Conservation (phyloP, 768 basidiomycete species). For the Pulveroboletus sp. region DNA sequence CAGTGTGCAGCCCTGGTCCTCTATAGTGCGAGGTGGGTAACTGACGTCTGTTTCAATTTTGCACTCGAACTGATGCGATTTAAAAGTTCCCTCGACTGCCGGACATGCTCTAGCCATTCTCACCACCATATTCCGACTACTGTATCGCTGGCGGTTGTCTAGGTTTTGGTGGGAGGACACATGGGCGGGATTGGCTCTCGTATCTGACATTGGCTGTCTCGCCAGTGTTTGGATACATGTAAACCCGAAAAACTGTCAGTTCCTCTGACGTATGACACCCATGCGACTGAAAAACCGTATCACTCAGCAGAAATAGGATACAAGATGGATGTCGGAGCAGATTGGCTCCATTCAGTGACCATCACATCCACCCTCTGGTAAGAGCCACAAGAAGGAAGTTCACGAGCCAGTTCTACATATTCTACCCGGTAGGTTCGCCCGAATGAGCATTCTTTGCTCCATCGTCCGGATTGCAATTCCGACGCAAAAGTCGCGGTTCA, state of each 20-base stretch:
- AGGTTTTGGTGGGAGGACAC: constrained; percentile 26
- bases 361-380: constrained; percentile 21
- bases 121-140: constrained; percentile 15
- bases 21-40: constrained; percentile 12
- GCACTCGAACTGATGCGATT: not conserved
- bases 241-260: constrained; percentile 7
- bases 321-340: not conserved
- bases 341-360: constrained; percentile 19
- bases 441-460: constrained; percentile 27
- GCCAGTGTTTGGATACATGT: constrained; percentile 17
- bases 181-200: constrained; percentile 24
- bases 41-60: not conserved
- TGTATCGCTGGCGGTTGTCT: constrained; percentile 18
- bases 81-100: constrained; percentile 14
- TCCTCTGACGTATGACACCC: not conserved
- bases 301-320: not conserved
- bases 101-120: constrained; percentile 17
- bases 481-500: constrained; percentile 1
- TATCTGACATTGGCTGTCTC: constrained; percentile 19
- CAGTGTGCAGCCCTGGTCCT: constrained; percentile 1
- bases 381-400: not conserved
- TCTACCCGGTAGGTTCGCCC: constrained; percentile 16
- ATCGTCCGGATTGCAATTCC: constrained; percentile 21
- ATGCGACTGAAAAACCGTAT: not conserved
- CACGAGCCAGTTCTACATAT: not conserved